Base-by-base conservation (phyloP, 495 filamentous ascomycete genomes). In the Articulospora tetracladia region DNA sequence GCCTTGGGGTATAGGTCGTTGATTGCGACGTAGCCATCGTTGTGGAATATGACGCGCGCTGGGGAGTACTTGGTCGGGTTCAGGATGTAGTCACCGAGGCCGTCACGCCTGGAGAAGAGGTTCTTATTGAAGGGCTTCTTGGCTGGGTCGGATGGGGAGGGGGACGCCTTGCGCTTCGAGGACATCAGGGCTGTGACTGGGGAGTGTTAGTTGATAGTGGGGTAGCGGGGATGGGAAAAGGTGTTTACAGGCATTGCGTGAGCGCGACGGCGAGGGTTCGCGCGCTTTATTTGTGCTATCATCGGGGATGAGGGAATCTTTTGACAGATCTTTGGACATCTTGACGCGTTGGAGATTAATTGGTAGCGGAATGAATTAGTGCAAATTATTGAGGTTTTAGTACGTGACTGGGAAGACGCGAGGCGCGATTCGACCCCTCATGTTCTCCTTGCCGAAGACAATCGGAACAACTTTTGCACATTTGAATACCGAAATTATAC, bases 1-100 rank as follows among this genome's bases (percentile, higher is more conserved):
- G 91, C 84, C 71, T 98, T 97, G 3, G 93, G 92, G 69, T 83
- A 98, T 52, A 82, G 70, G 72, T 98, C 94, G 44, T 88, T 76
- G 73, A 97, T 91, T 17, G 83, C 82, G 44, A 97, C 93, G 59
- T 89, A 95, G 60, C 86, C 72, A 7, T 77, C 73, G 64, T 86
- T 83, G 72, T 88, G 74, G 69, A 83, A 88, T 50, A 97, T 79
- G 0, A 97, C 87, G 0, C 77, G 72, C 39, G 68, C 72, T 1
- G 80, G 44, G 0, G 87, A 84, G 66, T 83, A 90, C 12, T 53
- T 53, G 17, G 46, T 41, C 1, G 81, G 73, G 17, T 81, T 76
- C 0, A 92, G 91, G 53, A 84, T 73, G n/a, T 76, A 63, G 8
- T 77, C 79, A 51, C 83, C 83, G 1, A 98, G 82, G 8, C 76